Base-by-base conservation (phyloP, 1,284 basidiomycete genomes). In the Cryptococcus maquisensis region DNA sequence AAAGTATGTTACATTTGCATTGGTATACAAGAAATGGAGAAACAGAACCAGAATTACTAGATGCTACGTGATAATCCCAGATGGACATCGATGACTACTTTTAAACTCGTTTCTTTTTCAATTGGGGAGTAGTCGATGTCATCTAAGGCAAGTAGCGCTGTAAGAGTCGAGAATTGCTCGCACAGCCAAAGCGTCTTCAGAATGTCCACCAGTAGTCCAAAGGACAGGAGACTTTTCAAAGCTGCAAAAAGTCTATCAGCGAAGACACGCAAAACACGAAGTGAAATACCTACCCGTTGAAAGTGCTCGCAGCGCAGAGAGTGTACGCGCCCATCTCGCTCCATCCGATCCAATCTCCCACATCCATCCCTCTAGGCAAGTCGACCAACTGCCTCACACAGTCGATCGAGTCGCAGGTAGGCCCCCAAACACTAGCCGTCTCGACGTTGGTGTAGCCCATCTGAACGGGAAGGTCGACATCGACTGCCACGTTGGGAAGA, bases 311-410 rank as follows among this genome's bases (percentile, higher is more conserved):
- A 0, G 91, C 91, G 67, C 89, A 94, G 60, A 92, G 81, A 16
- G 91, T 95, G 76, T 96, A 96, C 13, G 91, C 91, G 40, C 91
- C 91, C 91, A 96, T 95, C 67, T 89, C 84, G 51, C 85, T 84
- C 79, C 91, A 95, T 7, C 87, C 86, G 8, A 96, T 81, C 92
- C 92, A 96, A 74, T 96, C 91, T 8, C 91, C 92, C 2, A 90
- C 87, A 49, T 81, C 79, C 55, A 91, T 79, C 0, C 80, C 81
- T 24, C 72, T 74, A 0, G 89, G 88, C 43, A 93, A 77, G 57
- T 76, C 65, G 4, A 85, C 83, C 47, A 81, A 73, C 35, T 81
- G 78, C 63, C 83, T 82, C 21, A 93, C 87, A 66, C 85, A 86
- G 76, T 95, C 91, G 67, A 94, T 90, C 48, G 87, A 90, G 73